These are phyloP conservation scores for Racocetra persica DNA, from an alignment of 371 early-diverging fungal genomes.

Conservation along the genomic window DNA sequence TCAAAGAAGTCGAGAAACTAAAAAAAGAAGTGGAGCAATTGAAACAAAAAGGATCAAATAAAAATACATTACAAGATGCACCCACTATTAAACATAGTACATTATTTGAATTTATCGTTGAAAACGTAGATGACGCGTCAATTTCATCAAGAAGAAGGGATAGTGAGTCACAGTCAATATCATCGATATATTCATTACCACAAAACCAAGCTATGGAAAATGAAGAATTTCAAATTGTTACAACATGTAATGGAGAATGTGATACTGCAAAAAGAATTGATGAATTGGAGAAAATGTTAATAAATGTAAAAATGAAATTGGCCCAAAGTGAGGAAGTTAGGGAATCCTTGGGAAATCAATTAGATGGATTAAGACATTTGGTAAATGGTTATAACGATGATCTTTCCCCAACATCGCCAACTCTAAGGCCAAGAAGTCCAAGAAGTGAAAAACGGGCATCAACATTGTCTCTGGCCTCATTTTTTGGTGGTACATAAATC, in stretches of 20 bases:
- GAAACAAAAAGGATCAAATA: too few species aligned
- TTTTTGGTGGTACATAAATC: not conserved
- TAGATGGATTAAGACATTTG: slow-evolving; percentile 30
- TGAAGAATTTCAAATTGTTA: slow-evolving; percentile 1
- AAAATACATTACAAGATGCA: too few species aligned
- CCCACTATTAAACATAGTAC: too few species aligned
- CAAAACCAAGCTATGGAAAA: slow-evolving; percentile 4
- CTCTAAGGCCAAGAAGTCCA: not conserved
- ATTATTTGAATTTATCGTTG: too few species aligned
- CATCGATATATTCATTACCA: slow-evolving; percentile 36
- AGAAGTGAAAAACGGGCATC: not conserved
- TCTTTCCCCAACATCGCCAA: too few species aligned
- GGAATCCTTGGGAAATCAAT: slow-evolving; percentile 18
- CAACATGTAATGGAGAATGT: not conserved
- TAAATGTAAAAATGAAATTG: slow-evolving; percentile 17
- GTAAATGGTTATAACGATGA: slow-evolving; percentile 31
- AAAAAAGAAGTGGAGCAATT: slow-evolving; percentile 22
- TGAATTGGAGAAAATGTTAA: slow-evolving; percentile 18
- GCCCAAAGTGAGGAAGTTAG: slow-evolving; percentile 37
- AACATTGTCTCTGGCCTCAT: not conserved
- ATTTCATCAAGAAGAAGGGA: not conserved
- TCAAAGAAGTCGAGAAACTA: slow-evolving; percentile 26
- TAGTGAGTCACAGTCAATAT: slow-evolving; percentile 48
- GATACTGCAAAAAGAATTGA: not conserved
- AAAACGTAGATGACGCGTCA: too few species aligned